Evolutionary conservation across 148 eudicot species (phyloP).

Genomic region (Heliosperma pusillum): DNA sequence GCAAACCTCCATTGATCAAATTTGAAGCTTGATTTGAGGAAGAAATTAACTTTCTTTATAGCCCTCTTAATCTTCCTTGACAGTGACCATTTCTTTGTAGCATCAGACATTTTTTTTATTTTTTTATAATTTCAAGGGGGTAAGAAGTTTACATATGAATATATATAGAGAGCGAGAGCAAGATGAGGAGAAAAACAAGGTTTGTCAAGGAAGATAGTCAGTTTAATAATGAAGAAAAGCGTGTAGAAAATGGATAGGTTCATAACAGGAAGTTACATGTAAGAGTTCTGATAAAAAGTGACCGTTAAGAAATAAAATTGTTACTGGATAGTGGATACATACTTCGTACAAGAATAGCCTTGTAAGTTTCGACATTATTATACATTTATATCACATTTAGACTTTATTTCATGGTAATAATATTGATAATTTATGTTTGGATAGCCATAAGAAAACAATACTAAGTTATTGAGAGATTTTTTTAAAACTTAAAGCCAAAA

Average conservation of each 20-base stretch:
- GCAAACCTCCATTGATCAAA: slow-evolving; percentile 23
- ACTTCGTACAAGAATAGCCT: slow-evolving; percentile 2
- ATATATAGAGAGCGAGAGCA: slow-evolving; percentile 3
- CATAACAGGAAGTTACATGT: slow-evolving; percentile 15
- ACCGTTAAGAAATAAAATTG: slow-evolving; percentile 21
- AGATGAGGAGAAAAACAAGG: neutral
- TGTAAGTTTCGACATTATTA: slow-evolving; percentile 22
- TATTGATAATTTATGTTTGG: neutral
- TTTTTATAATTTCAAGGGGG: neutral
- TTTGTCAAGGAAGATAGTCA: slow-evolving; percentile 26
- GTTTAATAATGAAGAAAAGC: slow-evolving; percentile 22
- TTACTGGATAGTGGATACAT: neutral
- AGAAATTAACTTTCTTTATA: slow-evolving; percentile 24
- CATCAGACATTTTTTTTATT: neutral
- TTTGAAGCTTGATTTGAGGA: slow-evolving; percentile 17
- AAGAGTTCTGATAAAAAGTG: slow-evolving; percentile 18
- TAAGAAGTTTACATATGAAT: slow-evolving; percentile 10
- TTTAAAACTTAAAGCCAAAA: too few relatives aligned
- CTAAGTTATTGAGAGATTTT: too few relatives aligned
- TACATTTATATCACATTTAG: neutral
- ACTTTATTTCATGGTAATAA: neutral
- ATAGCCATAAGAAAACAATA: too few relatives aligned
- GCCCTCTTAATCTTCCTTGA: slow-evolving; percentile 26
- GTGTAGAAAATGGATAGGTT: slow-evolving; percentile 23
- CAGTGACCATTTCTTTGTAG: slow-evolving; percentile 20